phyloP scores from a whole-genome alignment of 1,284 basidiomycete genomes.

The Apiotrichum laibachii region DNA sequence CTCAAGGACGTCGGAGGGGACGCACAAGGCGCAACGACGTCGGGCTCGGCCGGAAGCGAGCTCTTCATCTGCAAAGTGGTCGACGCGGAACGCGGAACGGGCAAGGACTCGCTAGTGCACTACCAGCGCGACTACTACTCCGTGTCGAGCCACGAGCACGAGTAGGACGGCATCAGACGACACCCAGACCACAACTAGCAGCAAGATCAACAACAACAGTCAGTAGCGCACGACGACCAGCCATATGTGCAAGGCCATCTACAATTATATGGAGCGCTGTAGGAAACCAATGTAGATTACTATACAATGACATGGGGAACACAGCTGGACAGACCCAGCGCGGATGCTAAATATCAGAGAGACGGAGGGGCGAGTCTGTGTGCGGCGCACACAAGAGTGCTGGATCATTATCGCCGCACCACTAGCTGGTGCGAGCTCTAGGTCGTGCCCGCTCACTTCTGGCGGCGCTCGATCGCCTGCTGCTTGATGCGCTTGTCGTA shows the following conservation, averaged over 20 bases:
- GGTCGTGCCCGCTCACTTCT: conserved; percentile 57
- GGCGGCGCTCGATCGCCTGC: conserved; percentile 74
- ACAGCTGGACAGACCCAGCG: neutral
- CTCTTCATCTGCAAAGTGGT: conserved; percentile 48
- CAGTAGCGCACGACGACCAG: neutral
- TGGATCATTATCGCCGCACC: neutral
- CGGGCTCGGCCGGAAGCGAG: conserved; percentile 35
- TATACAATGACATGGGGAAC: conserved; percentile 4
- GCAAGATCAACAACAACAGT: neutral
- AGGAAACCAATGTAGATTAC: conserved; percentile 1
- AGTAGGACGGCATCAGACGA: neutral
- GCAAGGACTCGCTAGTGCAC: conserved; percentile 36
- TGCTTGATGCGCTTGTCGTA: conserved; percentile 79
- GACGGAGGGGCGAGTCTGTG: neutral
- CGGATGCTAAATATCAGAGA: neutral
- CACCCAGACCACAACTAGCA: too few relatives aligned
- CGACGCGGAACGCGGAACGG: conserved; percentile 15
- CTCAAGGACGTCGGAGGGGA: conserved; percentile 22
- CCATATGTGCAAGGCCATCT: neutral
- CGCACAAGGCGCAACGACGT: neutral
- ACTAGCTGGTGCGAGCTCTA: too few relatives aligned
- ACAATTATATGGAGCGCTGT: neutral
- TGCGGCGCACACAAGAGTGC: neutral
- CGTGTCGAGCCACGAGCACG: conserved; percentile 5
- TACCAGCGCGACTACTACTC: conserved; percentile 33